phyloP scores from a whole-genome alignment of 495 filamentous ascomycete species.

The Aspergillus carlsbadensis region DNA sequence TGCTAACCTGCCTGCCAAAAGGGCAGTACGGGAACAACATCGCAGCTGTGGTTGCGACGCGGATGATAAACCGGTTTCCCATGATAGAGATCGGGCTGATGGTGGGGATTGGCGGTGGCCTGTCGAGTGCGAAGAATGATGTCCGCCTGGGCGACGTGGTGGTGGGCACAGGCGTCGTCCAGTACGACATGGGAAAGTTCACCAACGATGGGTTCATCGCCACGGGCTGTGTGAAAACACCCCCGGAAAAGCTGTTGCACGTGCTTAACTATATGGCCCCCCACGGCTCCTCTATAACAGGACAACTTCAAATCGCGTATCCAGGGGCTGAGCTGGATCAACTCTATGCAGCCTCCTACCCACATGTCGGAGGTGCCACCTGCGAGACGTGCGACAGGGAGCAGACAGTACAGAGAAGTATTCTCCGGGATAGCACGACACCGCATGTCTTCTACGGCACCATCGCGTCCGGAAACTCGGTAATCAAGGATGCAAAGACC shows the following conservation, averaged over 20 bases:
- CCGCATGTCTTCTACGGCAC: slow-evolving; percentile 20
- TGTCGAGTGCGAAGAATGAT: slow-evolving; percentile 21
- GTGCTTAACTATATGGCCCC: slow-evolving; percentile 1
- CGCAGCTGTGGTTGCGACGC: slow-evolving; percentile 29
- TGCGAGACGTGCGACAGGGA: neutral
- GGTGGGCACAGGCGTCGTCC: slow-evolving; percentile 22
- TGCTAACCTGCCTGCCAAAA: slow-evolving; percentile 34
- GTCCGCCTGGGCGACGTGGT: slow-evolving; percentile 28
- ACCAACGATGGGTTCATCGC: slow-evolving; percentile 17
- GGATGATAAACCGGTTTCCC: slow-evolving; percentile 28
- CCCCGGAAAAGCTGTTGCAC: slow-evolving; percentile 15
- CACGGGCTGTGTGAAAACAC: slow-evolving; percentile 27
- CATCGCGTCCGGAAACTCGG: slow-evolving; percentile 29
- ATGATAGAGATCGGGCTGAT: slow-evolving; percentile 42
- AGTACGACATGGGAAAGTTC: slow-evolving; percentile 25
- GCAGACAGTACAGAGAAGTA: neutral
- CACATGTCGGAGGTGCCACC: neutral
- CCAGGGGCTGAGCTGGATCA: neutral
- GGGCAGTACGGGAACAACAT: slow-evolving; percentile 30
- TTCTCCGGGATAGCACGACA: neutral
- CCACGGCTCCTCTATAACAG: neutral
- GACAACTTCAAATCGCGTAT: neutral
- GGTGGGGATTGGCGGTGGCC: slow-evolving; percentile 50
- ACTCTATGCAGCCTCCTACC: neutral
- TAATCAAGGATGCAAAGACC: slow-evolving; percentile 22